phyloP scores from a whole-genome alignment of 441 rosid species.

The Croton setiger region DNA sequence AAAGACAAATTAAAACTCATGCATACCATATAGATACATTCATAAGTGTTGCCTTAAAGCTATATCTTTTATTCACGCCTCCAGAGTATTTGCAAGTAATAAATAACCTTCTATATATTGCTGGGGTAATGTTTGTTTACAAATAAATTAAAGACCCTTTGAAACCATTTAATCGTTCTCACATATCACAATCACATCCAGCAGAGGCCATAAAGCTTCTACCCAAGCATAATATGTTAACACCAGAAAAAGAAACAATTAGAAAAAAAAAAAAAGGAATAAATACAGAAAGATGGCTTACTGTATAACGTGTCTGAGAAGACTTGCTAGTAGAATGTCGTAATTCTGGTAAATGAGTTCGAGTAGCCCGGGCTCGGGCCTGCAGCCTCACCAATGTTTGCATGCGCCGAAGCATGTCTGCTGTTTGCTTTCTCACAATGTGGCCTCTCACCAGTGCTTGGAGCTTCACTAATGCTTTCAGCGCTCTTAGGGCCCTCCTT shows the following conservation, averaged over 20 bases:
- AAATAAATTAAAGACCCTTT: constrained; percentile 1
- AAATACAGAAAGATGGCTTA: constrained; percentile 38
- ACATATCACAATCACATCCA: background rate
- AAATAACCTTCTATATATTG: background rate
- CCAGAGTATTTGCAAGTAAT: background rate
- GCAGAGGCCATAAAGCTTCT: background rate
- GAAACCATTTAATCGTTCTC: background rate
- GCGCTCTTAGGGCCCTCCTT: constrained; percentile 82
- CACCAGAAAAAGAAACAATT: constrained; percentile 18
- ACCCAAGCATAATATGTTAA: constrained; percentile 21
- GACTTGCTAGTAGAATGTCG: constrained; percentile 60
- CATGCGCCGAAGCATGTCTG: constrained; percentile 64
- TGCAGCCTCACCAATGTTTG: constrained; percentile 76
- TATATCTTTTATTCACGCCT: background rate
- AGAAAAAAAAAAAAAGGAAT: no score
- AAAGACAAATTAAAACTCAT: background rate
- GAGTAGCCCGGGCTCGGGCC: constrained; percentile 62
- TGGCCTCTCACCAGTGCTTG: constrained; percentile 95
- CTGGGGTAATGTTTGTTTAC: background rate
- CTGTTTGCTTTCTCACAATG: constrained; percentile 71
- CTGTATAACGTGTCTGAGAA: constrained; percentile 53
- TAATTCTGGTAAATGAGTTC: constrained; percentile 51
- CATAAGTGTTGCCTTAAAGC: background rate
- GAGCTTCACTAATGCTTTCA: constrained; percentile 85
- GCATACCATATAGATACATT: background rate